Conservation (phyloP, 306 rosid species). For the Acacia melanoxylon region DNA sequence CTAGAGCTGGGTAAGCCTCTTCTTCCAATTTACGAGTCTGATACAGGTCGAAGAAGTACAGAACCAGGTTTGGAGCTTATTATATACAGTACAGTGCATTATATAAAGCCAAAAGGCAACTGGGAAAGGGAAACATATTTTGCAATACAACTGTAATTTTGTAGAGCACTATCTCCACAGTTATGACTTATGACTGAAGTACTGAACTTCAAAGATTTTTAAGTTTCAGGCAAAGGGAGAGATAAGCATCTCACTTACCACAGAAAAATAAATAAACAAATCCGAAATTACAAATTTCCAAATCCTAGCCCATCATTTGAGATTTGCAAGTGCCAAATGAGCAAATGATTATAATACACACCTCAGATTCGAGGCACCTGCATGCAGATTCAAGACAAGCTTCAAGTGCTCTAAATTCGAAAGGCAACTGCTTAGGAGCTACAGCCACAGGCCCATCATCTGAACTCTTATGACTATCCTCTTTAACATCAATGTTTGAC, state of each 20-base stretch:
- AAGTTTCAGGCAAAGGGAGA: background rate
- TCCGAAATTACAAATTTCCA: background rate
- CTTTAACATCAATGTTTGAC: background rate
- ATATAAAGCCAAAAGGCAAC: background rate
- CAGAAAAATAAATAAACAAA: background rate
- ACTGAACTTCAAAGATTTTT: background rate
- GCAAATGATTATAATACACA: constrained; percentile 15
- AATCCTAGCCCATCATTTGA: background rate
- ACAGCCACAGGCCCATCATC: constrained; percentile 35
- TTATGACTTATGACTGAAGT: background rate
- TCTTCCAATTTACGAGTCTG: constrained; percentile 70
- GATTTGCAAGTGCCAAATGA: background rate
- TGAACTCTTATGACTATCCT: constrained; percentile 41
- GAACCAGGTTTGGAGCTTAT: background rate
- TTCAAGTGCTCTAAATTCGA: constrained; percentile 76
- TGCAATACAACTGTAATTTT: background rate
- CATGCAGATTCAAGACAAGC: constrained; percentile 86
- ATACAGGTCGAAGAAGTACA: constrained; percentile 22
- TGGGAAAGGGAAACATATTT: background rate
- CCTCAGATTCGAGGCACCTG: constrained; percentile 68
- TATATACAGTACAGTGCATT: background rate
- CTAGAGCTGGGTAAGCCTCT: constrained; percentile 89
- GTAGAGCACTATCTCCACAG: background rate
- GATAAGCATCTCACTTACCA: background rate
- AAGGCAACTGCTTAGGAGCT: constrained; percentile 40